Conservation (phyloP, 2,329 filamentous ascomycete genomes). For the Claviceps sp. region DNA sequence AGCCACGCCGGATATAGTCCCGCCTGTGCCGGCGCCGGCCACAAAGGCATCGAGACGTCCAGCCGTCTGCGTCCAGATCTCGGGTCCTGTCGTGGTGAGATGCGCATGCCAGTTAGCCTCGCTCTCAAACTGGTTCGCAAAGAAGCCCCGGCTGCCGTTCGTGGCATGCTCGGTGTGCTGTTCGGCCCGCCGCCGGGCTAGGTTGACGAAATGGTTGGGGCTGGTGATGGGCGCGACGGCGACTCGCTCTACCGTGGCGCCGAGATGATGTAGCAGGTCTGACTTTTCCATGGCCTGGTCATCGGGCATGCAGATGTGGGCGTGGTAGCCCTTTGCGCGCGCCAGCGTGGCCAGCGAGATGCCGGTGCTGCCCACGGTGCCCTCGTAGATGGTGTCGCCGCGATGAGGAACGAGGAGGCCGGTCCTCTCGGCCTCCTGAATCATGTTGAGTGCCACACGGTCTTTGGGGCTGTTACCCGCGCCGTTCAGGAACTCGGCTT, state of each 20-base stretch:
- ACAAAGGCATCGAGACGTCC: constrained; percentile 76
- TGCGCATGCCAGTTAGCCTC: constrained; percentile 81
- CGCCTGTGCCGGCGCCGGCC: constrained; percentile 85
- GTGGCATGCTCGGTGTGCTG: constrained; percentile 50
- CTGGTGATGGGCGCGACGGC: constrained; percentile 88
- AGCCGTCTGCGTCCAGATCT: constrained; percentile 69
- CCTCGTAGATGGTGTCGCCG: constrained; percentile 94
- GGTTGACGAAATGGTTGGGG: constrained; percentile 86
- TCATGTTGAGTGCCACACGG: constrained; percentile 83
- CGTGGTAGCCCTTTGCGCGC: constrained; percentile 75
- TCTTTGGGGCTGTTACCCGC: constrained; percentile 92
- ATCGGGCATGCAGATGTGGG: constrained; percentile 94
- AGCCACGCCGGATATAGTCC: constrained; percentile 80
- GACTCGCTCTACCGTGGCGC: constrained; percentile 85
- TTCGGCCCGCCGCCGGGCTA: constrained; percentile 61
- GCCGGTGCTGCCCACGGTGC: constrained; percentile 89
- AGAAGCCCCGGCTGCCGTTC: constrained; percentile 66
- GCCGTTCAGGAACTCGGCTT: constrained; percentile 93
- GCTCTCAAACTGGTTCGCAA: constrained; percentile 93
- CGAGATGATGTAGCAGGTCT: constrained; percentile 75
- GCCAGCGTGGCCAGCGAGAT: constrained; percentile 88
- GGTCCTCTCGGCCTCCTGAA: constrained; percentile 63
- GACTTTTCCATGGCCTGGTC: constrained; percentile 85
- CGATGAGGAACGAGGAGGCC: constrained; percentile 65
- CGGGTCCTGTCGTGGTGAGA: constrained; percentile 69